These are phyloP conservation scores for Exserohilum turcica DNA, from an alignment of 2,329 filamentous ascomycete species.

Conservation along the genomic window DNA sequence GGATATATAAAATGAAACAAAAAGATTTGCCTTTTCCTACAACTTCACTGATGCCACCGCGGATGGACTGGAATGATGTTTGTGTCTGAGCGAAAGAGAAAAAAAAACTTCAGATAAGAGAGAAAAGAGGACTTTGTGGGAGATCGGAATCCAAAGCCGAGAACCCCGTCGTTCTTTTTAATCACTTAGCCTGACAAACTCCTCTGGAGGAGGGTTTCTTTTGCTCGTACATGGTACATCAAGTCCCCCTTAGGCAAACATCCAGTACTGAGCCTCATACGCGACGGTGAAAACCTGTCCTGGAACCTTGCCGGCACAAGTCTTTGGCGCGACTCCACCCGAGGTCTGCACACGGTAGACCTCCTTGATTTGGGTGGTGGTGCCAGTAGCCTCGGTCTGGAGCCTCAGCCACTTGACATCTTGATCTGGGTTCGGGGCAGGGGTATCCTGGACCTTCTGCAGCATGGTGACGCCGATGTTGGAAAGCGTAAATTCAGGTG, in stretches of 20 bases:
- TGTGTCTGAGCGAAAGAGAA: too few relatives aligned
- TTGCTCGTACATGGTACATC: neutral
- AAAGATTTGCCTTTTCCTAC: too few relatives aligned
- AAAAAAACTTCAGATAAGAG: too few relatives aligned
- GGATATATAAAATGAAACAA: too few relatives aligned
- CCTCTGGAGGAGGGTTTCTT: too few relatives aligned
- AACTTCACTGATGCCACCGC: too few relatives aligned
- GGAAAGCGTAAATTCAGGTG: constrained; percentile 82
- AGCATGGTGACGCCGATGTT: constrained; percentile 67
- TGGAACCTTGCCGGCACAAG: constrained; percentile 61
- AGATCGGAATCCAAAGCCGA: too few relatives aligned
- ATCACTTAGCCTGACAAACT: too few relatives aligned
- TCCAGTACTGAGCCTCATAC: constrained; percentile 83
- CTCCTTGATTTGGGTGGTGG: constrained; percentile 61
- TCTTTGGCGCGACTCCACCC: constrained; percentile 74
- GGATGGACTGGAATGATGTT: too few relatives aligned
- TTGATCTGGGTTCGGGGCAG: constrained; percentile 64
- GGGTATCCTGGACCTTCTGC: constrained; percentile 65
- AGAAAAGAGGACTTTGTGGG: too few relatives aligned
- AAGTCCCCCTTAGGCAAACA: constrained; percentile 42
- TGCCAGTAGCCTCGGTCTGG: constrained; percentile 46
- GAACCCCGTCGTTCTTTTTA: too few relatives aligned
- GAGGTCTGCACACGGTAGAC: constrained; percentile 85
- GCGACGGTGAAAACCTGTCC: constrained; percentile 69
- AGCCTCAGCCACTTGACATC: constrained; percentile 83